Evolutionary conservation across 2,329 filamentous ascomycete species (phyloP).

Genomic region (Ophiostoma sp.): DNA sequence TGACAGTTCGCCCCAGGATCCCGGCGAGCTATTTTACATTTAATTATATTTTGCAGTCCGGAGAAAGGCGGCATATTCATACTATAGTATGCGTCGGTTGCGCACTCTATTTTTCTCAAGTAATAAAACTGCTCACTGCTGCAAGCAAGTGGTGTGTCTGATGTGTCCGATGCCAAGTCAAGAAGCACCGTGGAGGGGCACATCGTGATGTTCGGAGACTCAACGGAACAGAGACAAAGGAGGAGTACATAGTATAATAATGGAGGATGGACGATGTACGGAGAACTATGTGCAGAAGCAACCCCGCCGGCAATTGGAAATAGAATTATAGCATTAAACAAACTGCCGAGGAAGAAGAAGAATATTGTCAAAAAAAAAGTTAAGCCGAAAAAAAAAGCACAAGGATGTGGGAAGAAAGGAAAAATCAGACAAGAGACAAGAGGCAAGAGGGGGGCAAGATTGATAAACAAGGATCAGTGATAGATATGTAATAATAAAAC

Average conservation of each 20-base stretch:
- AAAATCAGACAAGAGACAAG: neutral
- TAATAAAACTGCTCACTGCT: conserved; percentile 1
- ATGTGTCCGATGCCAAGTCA: neutral
- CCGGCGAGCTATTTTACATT: neutral
- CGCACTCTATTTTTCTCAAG: neutral
- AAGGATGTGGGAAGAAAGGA: neutral
- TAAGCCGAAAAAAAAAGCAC: neutral
- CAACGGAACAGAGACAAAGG: neutral
- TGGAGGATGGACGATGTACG: neutral
- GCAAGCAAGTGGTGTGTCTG: neutral
- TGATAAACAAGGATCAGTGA: conserved; percentile 14
- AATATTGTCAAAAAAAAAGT: neutral
- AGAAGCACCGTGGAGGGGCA: neutral
- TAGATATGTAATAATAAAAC: conserved; percentile 8
- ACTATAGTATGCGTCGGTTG: neutral
- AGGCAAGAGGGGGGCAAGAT: neutral
- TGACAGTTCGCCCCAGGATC: neutral
- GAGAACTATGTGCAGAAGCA: neutral
- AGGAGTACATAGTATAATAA: neutral
- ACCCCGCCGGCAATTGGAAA: conserved; percentile 11
- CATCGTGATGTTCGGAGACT: neutral
- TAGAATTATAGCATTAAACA: neutral
- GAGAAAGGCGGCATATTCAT: neutral
- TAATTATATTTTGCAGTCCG: neutral
- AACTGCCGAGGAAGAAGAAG: conserved; percentile 6